Evolutionary conservation across 2,329 filamentous ascomycete species (phyloP), one percentile per base, ranked within the genome.

Genomic region (Fusarium gaditjirri): DNA sequence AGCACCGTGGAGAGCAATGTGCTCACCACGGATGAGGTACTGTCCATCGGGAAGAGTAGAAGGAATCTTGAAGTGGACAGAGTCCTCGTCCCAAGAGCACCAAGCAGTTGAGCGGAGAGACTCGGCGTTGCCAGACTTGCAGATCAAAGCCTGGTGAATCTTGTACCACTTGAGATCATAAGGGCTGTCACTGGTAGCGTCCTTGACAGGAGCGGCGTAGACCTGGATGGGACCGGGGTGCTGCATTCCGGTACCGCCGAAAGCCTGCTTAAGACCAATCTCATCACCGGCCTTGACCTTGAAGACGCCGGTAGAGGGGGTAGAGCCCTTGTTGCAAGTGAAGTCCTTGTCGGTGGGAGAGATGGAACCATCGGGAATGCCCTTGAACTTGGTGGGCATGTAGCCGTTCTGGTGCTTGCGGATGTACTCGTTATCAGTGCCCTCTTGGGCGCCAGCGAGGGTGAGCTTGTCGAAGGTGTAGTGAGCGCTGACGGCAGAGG

Each of bases 1-100:
- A 17, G 71, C 71, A 19, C 71, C 71, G 38, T 74, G 71, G 2
- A 74, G 71, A 46, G 25, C 71, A 19, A 74, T 74, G 27, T 74
- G 71, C 47, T 74, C 71, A 38, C 60, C 71, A 8, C 71, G 71
- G 58, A 74, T 16, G 8, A 74, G 68, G 21, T 74, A 74, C 47
- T 70, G 43, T 33, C 63, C 63, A 4, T 65, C 33, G 3, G 63
- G 63, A 11, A 65, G 61, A 41, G 61, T 59, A 17, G 63, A 59
- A 10, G 63, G 63, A 23, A 65, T 65, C 50, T 65, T 66, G 52
- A 66, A 66, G 61, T 65, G 61, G 4, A 66, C 52, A 31, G 61
- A 65, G 23, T 66, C 63, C 61, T 66, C 61, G 0, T 44, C 38
- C 63, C 63, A 66, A 31, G 49, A 50, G 63, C 63, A 66, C 63